A percentile compares a stretch with the other conserved stretches of the same genome.
Conservation (phyloP, 495 filamentous ascomycete genomes). For the Apodospora peruviana region DNA sequence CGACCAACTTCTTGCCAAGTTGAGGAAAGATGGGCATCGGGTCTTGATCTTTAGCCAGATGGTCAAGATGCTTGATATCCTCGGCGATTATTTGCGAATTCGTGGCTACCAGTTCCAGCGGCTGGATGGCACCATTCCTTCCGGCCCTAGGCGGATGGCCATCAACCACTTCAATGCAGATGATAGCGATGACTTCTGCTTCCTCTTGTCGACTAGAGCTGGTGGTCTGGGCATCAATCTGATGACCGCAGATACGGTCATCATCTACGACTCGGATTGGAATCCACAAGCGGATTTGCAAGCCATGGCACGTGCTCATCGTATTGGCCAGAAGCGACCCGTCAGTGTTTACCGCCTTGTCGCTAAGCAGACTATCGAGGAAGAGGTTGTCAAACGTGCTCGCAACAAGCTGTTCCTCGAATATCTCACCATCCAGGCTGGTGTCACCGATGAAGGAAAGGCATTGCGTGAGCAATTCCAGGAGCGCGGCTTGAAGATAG, state of each 20-base stretch:
- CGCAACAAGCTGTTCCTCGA: conserved; percentile 98
- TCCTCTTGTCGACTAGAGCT: conserved; percentile 89
- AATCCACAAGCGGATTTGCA: conserved; percentile 98
- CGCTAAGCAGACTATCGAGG: conserved; percentile 96
- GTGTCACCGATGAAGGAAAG: conserved; percentile 87
- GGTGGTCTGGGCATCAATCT: conserved; percentile 97
- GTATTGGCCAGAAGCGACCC: conserved; percentile 92
- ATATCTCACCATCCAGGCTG: conserved; percentile 93
- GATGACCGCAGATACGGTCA: conserved; percentile 97
- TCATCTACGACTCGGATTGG: conserved; percentile 98
- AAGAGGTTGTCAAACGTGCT: conserved; percentile 92
- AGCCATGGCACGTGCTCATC: conserved; percentile 95
- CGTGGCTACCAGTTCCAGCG: conserved; percentile 90
- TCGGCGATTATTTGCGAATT: conserved; percentile 85
- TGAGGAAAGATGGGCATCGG: conserved; percentile 86
- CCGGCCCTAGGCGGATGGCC: conserved; percentile 75
- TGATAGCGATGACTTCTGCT: conserved; percentile 91
- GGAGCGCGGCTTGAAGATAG: conserved; percentile 48
- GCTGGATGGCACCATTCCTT: conserved; percentile 89
- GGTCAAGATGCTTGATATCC: conserved; percentile 97
- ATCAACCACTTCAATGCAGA: conserved; percentile 98
- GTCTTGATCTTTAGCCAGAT: conserved; percentile 99
- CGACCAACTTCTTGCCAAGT: conserved; percentile 83
- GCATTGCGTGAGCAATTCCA: conserved; percentile 57
- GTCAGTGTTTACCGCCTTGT: conserved; percentile 94